Base-by-base conservation (phyloP, 1,139 yeast species). In the Protomyces inundatus region DNA sequence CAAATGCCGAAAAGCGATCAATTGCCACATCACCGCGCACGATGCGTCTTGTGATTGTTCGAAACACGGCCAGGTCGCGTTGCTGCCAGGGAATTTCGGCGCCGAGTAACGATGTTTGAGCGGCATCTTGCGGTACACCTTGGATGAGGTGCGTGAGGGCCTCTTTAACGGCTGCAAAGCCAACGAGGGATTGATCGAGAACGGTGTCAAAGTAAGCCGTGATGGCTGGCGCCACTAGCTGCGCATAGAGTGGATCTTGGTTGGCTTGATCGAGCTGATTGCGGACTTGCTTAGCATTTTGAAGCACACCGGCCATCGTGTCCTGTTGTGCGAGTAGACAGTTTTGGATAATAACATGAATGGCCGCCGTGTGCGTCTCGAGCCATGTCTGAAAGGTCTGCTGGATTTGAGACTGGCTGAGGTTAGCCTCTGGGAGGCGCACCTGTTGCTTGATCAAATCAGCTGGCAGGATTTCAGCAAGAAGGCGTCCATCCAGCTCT, bases 361-460 rank as follows among this genome's bases (percentile, higher is more conserved):
- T 40, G 3, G 55, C 45, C 4, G 52, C 14, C 9, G 35, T 7
- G 10, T 39, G 34, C 12, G 51, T 32, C 46, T 42, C 36, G 14
- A 58, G 33, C 62, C 62, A 58, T 10, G 12, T 36, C 14, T 40
- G 30, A 39, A 58, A 55, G 4, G 9, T 37, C 16, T 5, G 23
- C 12, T 23, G n/a, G 37, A 52, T 52, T n/a, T n/a, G 30, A 2
- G 14, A 32, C 4, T 55, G 34, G 7, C 36, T 36, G 33, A 58
- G 45, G 35, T 39, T 12, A 16, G 53, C 62, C 2, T 42, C n/a
- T 34, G 52, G 51, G 10, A 58, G 52, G 14, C 16, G 35, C 33
- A 55, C 56, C 34, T 51, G 53, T 34, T 58, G 40, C 10, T 52
- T 55, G n/a, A 34, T 52, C 10, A 52, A 9, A 5, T 58, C 62